Evolutionary conservation across 495 filamentous ascomycete genomes (phyloP).

Genomic region (Aspergillus ellipticus): DNA sequence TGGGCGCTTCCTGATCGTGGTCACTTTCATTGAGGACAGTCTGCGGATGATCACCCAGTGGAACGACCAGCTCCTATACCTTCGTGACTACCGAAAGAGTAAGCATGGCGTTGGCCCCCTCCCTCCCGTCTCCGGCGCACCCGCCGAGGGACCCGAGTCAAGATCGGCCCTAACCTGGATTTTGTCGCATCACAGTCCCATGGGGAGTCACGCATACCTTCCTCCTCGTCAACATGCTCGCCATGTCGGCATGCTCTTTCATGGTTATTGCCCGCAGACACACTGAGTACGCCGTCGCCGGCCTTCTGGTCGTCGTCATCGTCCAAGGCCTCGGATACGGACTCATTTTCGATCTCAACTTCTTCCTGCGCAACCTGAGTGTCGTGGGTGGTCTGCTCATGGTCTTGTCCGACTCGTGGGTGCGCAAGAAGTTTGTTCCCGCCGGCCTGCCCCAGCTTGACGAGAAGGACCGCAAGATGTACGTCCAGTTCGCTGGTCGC

Average conservation of each 20-base stretch:
- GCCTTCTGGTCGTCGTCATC: slow-evolving; percentile 85
- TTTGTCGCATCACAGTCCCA: slow-evolving; percentile 58
- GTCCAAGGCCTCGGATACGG: slow-evolving; percentile 97
- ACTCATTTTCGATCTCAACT: slow-evolving; percentile 98
- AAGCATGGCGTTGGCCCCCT: slow-evolving; percentile 28
- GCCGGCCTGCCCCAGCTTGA: slow-evolving; percentile 90
- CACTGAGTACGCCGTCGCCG: slow-evolving; percentile 86
- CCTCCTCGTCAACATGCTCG: slow-evolving; percentile 83
- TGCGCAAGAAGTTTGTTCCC: slow-evolving; percentile 94
- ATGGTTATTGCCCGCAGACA: slow-evolving; percentile 88
- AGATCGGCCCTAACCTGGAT: slow-evolving; percentile 1
- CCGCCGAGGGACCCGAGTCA: background rate
- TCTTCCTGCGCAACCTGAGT: slow-evolving; percentile 97
- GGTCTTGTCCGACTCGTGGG: slow-evolving; percentile 97
- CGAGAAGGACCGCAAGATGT: slow-evolving; percentile 99
- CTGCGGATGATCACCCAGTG: slow-evolving; percentile 97
- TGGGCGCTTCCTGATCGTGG: slow-evolving; percentile 95
- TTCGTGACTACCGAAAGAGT: slow-evolving; percentile 93
- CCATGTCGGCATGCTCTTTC: slow-evolving; percentile 78
- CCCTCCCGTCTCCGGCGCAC: slow-evolving; percentile 7
- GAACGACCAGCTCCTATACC: slow-evolving; percentile 89
- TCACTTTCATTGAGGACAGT: slow-evolving; percentile 96
- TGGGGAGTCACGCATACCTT: slow-evolving; percentile 89
- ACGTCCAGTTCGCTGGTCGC: slow-evolving; percentile 95
- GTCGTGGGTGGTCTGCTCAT: slow-evolving; percentile 96